Percentiles rank a stretch among this genome's conserved stretches.
Evolutionary conservation across 345 rosid species (phyloP).

Genomic region (Draba incana): DNA sequence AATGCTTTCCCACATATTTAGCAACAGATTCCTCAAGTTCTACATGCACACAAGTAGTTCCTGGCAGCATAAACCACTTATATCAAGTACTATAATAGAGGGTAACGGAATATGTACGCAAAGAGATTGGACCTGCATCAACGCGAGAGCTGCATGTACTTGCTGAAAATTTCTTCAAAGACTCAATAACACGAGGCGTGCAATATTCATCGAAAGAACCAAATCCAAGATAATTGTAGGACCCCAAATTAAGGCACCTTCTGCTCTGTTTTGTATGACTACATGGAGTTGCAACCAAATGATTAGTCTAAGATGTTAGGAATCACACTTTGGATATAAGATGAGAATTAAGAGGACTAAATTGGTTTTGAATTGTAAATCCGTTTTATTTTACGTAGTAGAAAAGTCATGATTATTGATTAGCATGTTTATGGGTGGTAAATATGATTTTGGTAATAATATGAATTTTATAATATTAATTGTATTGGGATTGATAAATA

Average conservation of each 20-base stretch:
- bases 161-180: conserved; percentile 71
- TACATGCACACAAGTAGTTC: conserved; percentile 72
- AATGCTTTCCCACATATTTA: conserved; percentile 84
- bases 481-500: too few relatives aligned
- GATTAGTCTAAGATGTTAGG: neutral
- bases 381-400: too few relatives aligned
- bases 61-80: conserved; percentile 44
- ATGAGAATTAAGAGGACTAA: too few relatives aligned
- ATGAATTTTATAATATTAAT: too few relatives aligned
- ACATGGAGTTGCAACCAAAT: conserved; percentile 34
- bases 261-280: conserved; percentile 74
- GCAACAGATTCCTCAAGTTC: conserved; percentile 89
- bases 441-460: too few relatives aligned
- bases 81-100: conserved; percentile 19
- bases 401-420: too few relatives aligned
- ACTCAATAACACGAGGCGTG: conserved; percentile 83
- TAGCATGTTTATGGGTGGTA: too few relatives aligned
- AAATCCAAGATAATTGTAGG: conserved; percentile 97
- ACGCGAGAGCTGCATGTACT: conserved; percentile 88
- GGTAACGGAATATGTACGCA: neutral
- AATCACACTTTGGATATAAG: too few relatives aligned
- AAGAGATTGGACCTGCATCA: conserved; percentile 71
- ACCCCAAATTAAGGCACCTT: conserved; percentile 90
- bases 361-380: too few relatives aligned
- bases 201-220: conserved; percentile 96